Evolutionary conservation across 345 rosid genomes (phyloP), one percentile per base, ranked within the genome.

Genomic region (Rhodamnia rubescens): DNA sequence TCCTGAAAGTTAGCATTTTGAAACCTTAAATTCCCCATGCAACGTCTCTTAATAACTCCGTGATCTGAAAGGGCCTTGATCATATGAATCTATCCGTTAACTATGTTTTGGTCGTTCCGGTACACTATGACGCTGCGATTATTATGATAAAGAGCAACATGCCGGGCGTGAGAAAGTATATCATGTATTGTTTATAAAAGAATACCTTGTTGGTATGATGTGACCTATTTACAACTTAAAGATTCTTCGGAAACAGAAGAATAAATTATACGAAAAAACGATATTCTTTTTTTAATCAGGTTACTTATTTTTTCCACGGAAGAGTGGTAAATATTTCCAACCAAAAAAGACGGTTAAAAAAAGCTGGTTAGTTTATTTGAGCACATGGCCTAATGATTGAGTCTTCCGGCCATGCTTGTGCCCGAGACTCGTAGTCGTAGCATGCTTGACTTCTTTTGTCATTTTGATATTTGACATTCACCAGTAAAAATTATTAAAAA

Each of bases 121-220:
- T 18, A 69, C 24, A 18, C 21, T 0, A 32, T 5, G 0, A 36
- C 44, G 9, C 75, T 32, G 5, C 27, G 44, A 32, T 32, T 29
- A 16, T 32, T 15, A 1, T 16, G 75, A 32, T 8, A 1, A 32
- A 64, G 22, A 64, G 75, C 3, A 32, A 16, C 16, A 64, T 16
- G 24, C 6, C 74, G 1, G 15, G 22, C 22, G 2, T 4, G 22
- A 64, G 18, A 64, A 64, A 2, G 21, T 29, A 61, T 64, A 29
- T 64, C 22, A 0, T 6, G 11, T 29, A 3, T 29, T 64, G 1
- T 61, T 29, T 29, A 61, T 29, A 15, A 15, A 29, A 61, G 18
- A 4, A 29, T 29, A 0, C 1, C 1, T 2, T 16, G 3, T 8
- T 21, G 12, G 20, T 36, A 32, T 64, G 3, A 4, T 7, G 20